phyloP scores from a whole-genome alignment of 1,284 basidiomycete genomes.

The Heliocybe sulcata region DNA sequence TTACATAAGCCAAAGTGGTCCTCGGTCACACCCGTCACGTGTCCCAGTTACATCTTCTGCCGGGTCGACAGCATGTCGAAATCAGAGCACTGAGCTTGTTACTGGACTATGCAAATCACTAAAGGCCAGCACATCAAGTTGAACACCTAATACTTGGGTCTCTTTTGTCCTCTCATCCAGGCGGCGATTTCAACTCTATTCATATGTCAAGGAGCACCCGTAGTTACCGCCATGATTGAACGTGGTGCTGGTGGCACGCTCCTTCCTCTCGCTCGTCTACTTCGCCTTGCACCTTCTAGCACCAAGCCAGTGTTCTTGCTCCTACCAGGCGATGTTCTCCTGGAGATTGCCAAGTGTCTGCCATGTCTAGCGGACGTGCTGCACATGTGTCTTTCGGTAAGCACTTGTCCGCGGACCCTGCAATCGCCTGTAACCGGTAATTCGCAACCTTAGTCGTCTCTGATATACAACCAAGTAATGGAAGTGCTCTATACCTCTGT shows the following conservation, averaged over 20 bases:
- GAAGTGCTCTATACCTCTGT: slow-evolving; percentile 53
- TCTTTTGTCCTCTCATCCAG: no score
- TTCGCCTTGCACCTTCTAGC: background rate
- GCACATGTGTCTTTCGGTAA: slow-evolving; percentile 48
- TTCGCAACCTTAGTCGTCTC: slow-evolving; percentile 24
- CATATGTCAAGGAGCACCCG: no score
- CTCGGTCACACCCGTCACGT: no score
- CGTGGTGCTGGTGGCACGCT: no score
- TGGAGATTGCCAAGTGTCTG: slow-evolving; percentile 52
- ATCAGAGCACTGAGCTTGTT: no score
- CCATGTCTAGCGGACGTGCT: slow-evolving; percentile 44
- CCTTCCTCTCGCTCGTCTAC: background rate
- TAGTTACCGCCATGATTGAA: no score
- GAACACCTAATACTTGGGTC: no score
- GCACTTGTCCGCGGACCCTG: slow-evolving; percentile 16
- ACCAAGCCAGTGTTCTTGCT: background rate
- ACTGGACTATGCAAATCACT: no score
- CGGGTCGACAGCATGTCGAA: no score
- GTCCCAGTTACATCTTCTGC: no score
- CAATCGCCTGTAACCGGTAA: background rate
- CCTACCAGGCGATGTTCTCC: slow-evolving; percentile 50
- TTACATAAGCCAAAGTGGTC: background rate
- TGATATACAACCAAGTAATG: slow-evolving; percentile 43
- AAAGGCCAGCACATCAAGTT: no score
- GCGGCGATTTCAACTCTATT: no score